Conservation (phyloP, 2,329 filamentous ascomycete genomes). For the Phaeosphaeriaceae sp. region DNA sequence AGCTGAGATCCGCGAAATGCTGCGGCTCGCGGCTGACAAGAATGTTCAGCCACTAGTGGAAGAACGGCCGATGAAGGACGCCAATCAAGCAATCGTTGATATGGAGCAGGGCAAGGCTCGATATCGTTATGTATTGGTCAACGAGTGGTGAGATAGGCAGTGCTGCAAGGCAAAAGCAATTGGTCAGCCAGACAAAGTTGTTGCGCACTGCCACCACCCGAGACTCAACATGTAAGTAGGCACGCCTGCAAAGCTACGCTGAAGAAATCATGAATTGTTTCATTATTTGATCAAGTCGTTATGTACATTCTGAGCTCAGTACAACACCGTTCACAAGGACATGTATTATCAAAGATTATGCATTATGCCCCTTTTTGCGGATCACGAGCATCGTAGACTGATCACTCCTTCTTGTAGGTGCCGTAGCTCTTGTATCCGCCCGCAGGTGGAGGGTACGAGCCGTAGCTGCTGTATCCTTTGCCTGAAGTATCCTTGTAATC, state of each 20-base stretch:
- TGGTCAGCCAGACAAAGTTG: too few species aligned
- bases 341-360: background rate
- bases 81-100: background rate
- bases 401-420: slow-evolving; percentile 17
- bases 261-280: background rate
- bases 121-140: background rate
- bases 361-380: background rate
- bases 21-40: background rate
- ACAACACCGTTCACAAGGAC: background rate
- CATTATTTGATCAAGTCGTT: background rate
- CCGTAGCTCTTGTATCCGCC: slow-evolving; percentile 27
- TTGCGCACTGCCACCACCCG: background rate
- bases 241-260: background rate
- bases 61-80: background rate
- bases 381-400: background rate
- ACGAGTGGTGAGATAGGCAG: background rate
- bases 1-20: background rate
- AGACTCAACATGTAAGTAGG: background rate
- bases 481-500: background rate
- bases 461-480: slow-evolving; percentile 16
- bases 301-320: background rate
- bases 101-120: background rate
- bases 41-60: background rate
- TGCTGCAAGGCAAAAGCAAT: background rate
- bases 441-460: slow-evolving; percentile 17